Percentiles rank a stretch among this genome's conserved stretches.
phyloP scores from a whole-genome alignment of 495 filamentous ascomycete genomes.

The Trichoderma erinaceum region DNA sequence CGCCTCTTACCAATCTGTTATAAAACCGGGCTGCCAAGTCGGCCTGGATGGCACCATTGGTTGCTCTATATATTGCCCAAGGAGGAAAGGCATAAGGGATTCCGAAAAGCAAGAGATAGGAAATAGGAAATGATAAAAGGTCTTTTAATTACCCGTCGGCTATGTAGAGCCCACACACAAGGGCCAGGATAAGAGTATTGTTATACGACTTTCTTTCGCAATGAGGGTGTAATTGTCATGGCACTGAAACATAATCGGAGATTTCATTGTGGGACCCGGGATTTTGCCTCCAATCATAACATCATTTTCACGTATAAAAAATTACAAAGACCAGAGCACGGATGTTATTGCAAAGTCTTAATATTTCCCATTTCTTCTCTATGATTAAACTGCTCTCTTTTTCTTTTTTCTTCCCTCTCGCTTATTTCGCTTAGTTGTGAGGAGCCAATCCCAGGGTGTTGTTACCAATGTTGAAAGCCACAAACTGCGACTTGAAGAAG shows the following conservation, averaged over 20 bases:
- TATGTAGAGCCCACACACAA: not conserved
- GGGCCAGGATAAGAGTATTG: too few relatives aligned
- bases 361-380: not conserved
- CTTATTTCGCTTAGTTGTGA: not conserved
- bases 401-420: not conserved
- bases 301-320: not conserved
- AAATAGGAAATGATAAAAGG: not conserved
- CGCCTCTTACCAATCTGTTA: too few relatives aligned
- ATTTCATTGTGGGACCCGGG: too few relatives aligned
- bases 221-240: too few relatives aligned
- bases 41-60: too few relatives aligned
- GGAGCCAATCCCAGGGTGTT: slow-evolving; percentile 53
- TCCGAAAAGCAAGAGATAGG: not conserved
- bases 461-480: slow-evolving; percentile 51
- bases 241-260: too few relatives aligned
- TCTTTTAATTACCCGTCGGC: not conserved
- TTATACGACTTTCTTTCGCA: too few relatives aligned
- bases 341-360: not conserved
- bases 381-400: not conserved
- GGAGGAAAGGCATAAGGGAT: not conserved
- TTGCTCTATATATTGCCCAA: too few relatives aligned
- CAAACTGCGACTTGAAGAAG: slow-evolving; percentile 67
- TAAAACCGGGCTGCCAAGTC: too few relatives aligned
- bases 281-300: not conserved
- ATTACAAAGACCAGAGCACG: too few relatives aligned